These are phyloP conservation scores for Phytophthora pistaciae DNA, from an alignment of 352 stramenopile genomes.

Conservation along the genomic window DNA sequence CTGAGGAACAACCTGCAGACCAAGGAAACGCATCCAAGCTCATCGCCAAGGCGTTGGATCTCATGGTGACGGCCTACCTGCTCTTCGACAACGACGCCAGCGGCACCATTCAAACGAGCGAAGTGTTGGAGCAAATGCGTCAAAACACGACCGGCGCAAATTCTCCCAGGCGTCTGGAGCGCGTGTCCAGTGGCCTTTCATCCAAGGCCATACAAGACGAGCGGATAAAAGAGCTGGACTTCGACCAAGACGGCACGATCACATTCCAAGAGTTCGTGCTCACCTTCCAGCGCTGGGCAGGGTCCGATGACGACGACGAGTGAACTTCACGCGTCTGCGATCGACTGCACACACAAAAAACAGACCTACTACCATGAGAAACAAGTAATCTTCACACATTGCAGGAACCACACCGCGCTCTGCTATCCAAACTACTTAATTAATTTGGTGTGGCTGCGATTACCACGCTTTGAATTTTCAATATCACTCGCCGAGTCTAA, in stretches of 20 bases:
- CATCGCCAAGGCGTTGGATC: conserved; percentile 79
- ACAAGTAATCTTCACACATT: conserved; percentile 13
- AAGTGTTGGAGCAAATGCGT: conserved; percentile 75
- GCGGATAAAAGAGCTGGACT: conserved; percentile 90
- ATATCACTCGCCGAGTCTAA: conserved; percentile 8
- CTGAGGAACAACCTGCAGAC: conserved; percentile 34
- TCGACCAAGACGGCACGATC: conserved; percentile 89
- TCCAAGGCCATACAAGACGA: conserved; percentile 72
- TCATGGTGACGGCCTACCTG: conserved; percentile 88
- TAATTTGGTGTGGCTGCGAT: conserved; percentile 33
- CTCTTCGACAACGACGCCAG: conserved; percentile 88
- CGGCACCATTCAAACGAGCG: conserved; percentile 81
- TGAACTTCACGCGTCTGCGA: conserved; percentile 1
- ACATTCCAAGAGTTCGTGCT: conserved; percentile 92
- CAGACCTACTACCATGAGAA: conserved; percentile 2
- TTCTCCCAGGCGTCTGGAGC: conserved; percentile 49
- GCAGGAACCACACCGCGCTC: not conserved
- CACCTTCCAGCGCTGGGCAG: conserved; percentile 90
- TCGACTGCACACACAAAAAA: conserved; percentile 10
- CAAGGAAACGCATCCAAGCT: conserved; percentile 49
- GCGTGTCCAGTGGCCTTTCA: conserved; percentile 63
- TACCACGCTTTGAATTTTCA: conserved; percentile 29
- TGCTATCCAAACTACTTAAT: conserved; percentile 20
- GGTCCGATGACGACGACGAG: conserved; percentile 53
- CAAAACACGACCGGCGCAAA: conserved; percentile 48